Evolutionary conservation across 345 rosid genomes (phyloP), one percentile per base, ranked within the genome.

Genomic region (Euphorbia tirucalli): DNA sequence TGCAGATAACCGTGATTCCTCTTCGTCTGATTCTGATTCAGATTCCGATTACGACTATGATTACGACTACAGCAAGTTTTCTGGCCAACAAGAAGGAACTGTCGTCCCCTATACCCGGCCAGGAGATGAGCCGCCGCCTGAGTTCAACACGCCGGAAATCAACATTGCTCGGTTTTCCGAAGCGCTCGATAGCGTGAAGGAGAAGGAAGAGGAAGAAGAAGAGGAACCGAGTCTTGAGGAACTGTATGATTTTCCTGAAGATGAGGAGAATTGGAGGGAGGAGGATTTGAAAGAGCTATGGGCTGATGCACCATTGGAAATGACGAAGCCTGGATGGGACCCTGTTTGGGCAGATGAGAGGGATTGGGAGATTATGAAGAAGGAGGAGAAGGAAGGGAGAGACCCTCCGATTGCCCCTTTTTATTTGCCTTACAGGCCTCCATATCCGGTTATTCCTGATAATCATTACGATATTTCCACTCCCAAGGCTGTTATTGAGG

Each of bases 251-350:
- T 93, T 93, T 67, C 98, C 98, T 0, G 76, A 73, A 37, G 98
- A 93, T 46, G 84, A 77, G 0, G 98, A 93, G 85, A 71, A 81
- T 5, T 93, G 98, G 97, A 84, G 64, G 78, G 98, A 93, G 70
- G 83, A 84, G 77, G 98, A 93, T 74, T 81, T 93, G 67, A 69
- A 61, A 75, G 98, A 93, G 88, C 60, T 86, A 4, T 93, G 98
- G 98, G 93, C 88, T 41, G 96, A 91, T 71, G 88, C 83, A 19
- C 96, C 98, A 0, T 5, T 83, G 71, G 83, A 65, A 54, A 61
- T 80, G 78, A 85, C 71, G 22, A 88, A 88, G 63, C 90, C 93
- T 4, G 97, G 98, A 15, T 93, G 98, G 96, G 98, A 93, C 75
- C 98, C 97, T n/a, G 89, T 25, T 43, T 91, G 85, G 88, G 96